Evolutionary conservation across 192 early-diverging fungal genomes (phyloP), one percentile per base, ranked within the genome.

Genomic region (Diversispora epigaea): DNA sequence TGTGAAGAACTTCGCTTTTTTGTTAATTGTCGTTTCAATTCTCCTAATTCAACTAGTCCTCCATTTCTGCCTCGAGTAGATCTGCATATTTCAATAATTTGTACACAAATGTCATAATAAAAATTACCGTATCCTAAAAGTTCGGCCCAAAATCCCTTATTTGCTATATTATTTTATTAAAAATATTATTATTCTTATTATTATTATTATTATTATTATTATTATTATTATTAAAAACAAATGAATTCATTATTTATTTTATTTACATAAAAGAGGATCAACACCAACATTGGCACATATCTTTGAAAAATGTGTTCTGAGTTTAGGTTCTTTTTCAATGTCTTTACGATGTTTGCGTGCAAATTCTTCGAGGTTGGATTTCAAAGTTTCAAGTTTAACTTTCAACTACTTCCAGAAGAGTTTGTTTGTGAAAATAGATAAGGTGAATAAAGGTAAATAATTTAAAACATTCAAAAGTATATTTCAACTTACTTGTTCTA

Each of bases 131-230:
- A 91, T 0, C 97, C 97, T 4, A 99, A 80, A 10, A 99, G 80
- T 65, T 96, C 96, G 0, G 94, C 88, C 97, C 96, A 96, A 74
- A 94, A 94, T 25, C 96, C 94, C 79, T 99, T 99, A 75, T 94
- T 95, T 52, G 95, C 94, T 87, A 79, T 49, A 64, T 50, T 47
- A 54, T 75, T 25, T 44, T 19, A 11, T 39, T 17, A 54, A 11
- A 14, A 43, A 17, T n/a, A n/a, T n/a, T n/a, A n/a, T n/a, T n/a
- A n/a, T n/a, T n/a, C n/a, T n/a, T n/a, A n/a, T n/a, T n/a, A n/a
- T n/a, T n/a, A n/a, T n/a, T n/a, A n/a, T n/a, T n/a, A n/a, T n/a
- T n/a, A n/a, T n/a, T n/a, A n/a, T n/a, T n/a, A n/a, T n/a, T n/a
- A n/a, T n/a, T n/a, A n/a, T n/a, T n/a, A n/a, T n/a, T n/a, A n/a